These are phyloP conservation scores for Fomitopsis palustris DNA, from an alignment of 1,284 basidiomycete species.

Conservation along the genomic window DNA sequence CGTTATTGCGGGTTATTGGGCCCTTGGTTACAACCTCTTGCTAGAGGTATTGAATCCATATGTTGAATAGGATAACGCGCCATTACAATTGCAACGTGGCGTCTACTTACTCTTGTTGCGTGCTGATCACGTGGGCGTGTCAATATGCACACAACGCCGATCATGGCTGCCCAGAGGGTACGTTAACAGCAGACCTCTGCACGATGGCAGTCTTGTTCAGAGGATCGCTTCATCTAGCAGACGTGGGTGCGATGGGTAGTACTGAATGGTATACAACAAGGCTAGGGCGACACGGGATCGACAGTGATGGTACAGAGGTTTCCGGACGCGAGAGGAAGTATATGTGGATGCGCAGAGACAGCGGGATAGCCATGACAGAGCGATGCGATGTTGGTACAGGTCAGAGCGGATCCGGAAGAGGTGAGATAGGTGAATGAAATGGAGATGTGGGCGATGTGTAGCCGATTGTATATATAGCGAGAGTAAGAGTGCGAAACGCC, in stretches of 20 bases:
- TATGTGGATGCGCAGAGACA: background rate
- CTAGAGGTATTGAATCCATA: too few species aligned
- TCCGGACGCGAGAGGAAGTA: background rate
- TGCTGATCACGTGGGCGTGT: too few species aligned
- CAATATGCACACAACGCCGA: too few species aligned
- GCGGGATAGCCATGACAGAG: background rate
- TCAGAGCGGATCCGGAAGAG: background rate
- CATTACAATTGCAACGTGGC: too few species aligned
- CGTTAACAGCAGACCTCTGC: too few species aligned
- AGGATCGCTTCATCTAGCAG: too few species aligned
- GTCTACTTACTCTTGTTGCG: too few species aligned
- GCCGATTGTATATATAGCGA: background rate
- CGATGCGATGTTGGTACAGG: constrained; percentile 1
- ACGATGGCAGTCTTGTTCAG: too few species aligned
- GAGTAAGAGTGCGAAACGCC: background rate
- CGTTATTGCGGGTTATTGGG: too few species aligned
- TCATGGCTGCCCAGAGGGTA: too few species aligned
- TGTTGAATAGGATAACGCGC: too few species aligned
- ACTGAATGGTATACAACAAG: constrained; percentile 1
- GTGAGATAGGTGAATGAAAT: background rate
- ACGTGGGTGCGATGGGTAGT: background rate
- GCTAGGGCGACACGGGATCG: background rate
- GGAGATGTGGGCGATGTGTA: background rate
- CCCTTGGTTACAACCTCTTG: too few species aligned
- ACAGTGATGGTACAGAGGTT: background rate